Evolutionary conservation across 2,329 filamentous ascomycete species (phyloP), one percentile per base, ranked within the genome.

Genomic region (Gaeumannomyces sp.): DNA sequence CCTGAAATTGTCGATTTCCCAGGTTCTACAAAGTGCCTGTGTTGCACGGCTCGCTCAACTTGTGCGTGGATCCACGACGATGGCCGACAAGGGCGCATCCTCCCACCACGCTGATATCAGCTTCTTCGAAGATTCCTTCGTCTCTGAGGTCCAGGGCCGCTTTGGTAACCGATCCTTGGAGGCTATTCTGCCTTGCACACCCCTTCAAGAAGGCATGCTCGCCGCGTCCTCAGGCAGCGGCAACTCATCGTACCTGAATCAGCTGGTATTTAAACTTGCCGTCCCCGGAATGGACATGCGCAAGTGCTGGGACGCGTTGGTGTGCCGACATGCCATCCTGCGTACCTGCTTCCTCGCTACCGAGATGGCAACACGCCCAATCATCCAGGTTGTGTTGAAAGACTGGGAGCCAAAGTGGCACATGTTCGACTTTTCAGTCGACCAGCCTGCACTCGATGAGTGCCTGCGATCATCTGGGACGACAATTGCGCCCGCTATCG

Each of bases 161-260:
- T 53, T 53, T n/a, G 45, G 45, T 10, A 7, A 10, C 45, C 19
- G 45, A 6, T 11, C 2, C 4, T 35, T 71, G 1, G 59, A 59
- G 1, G 35, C 38, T 1, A 80, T 96, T 11, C 76, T 93, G 6
- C 93, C 93, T 0, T 97, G 93, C 72, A 96, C 92, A 1, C 90
- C 93, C 0, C 78, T 97, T 0, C 93, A 97, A 73, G 90, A 96
- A 77, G 90, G 89, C 0, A 97, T 97, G 92, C 79, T 97, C 0
- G 88, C 87, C 3, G 84, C 85, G 11, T 70, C 79, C 67, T 75
- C 75, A 1, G 73, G 77, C 14, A 76, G 76, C 5, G 66, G 62
- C 29, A 27, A 38, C 6, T 31, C 1, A 16, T 80, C 86, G 2
- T 97, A 97, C 72, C 86, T 84, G 70, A 97, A 96, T 72, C 85